phyloP scores from a whole-genome alignment of 352 stramenopile species.

The Phytophthora citricola region DNA sequence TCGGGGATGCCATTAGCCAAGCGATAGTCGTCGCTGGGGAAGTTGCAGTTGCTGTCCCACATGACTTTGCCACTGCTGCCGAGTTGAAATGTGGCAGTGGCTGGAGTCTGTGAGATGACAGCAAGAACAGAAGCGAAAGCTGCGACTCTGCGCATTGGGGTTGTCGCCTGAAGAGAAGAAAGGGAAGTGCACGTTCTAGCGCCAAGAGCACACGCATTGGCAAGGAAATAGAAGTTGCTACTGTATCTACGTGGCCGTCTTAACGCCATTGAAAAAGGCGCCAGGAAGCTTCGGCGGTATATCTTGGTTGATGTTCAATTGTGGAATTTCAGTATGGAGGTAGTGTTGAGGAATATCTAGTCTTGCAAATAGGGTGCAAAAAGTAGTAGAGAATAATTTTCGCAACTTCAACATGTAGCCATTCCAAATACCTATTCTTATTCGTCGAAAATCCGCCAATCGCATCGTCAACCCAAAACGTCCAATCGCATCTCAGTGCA shows the following conservation, averaged over 20 bases:
- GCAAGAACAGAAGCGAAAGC: too few species aligned
- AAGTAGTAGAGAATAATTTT: too few species aligned
- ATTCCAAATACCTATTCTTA: not conserved
- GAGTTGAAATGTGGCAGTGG: too few species aligned
- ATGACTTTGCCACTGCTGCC: conserved; percentile 26
- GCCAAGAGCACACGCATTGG: not conserved
- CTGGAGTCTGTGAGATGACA: too few species aligned
- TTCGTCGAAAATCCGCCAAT: conserved; percentile 10
- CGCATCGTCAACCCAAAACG: not conserved
- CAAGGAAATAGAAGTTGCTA: conserved; percentile 7
- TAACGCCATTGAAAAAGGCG: conserved; percentile 13
- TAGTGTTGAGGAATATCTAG: too few species aligned
- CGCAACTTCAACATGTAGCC: conserved; percentile 14
- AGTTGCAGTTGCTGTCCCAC: conserved; percentile 39
- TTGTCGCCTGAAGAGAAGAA: not conserved
- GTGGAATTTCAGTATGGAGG: too few species aligned
- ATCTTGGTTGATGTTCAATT: too few species aligned
- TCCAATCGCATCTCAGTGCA: conserved; percentile 10
- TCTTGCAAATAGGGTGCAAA: too few species aligned
- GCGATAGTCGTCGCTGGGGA: conserved; percentile 24
- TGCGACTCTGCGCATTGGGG: too few species aligned
- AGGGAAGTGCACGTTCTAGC: not conserved
- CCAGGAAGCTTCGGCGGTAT: conserved; percentile 16
- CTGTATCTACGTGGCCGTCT: not conserved
- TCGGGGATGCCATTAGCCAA: conserved; percentile 12